These are phyloP conservation scores for Gyromitra esculenta DNA, from an alignment of 2,329 filamentous ascomycete genomes.

Conservation along the genomic window DNA sequence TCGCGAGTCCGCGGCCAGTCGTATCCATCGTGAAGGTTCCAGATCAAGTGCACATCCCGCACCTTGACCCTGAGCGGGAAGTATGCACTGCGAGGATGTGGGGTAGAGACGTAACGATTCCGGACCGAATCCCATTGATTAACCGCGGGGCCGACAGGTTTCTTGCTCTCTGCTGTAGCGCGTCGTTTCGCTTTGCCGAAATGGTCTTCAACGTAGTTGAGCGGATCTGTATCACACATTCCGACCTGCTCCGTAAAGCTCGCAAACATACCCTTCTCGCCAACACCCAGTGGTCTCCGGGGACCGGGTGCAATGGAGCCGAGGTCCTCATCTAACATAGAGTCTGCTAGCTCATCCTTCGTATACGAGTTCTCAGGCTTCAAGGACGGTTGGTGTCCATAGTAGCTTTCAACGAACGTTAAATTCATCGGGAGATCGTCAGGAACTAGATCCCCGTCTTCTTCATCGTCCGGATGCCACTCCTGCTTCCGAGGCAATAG, in stretches of 20 bases:
- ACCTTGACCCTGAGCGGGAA: conserved; percentile 78
- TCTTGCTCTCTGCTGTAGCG: conserved; percentile 19
- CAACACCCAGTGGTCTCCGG: conserved; percentile 55
- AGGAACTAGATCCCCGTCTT: conserved; percentile 61
- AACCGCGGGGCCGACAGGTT: conserved; percentile 9
- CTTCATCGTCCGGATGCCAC: conserved; percentile 61
- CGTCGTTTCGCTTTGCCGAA: conserved; percentile 67
- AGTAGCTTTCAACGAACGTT: conserved; percentile 68
- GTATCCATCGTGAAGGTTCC: conserved; percentile 97
- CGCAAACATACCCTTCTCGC: conserved; percentile 62
- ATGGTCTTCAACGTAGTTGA: conserved; percentile 80
- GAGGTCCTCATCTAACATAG: conserved; percentile 60
- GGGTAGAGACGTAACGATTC: conserved; percentile 40
- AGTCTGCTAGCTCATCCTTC: conserved; percentile 62
- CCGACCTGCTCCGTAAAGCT: conserved; percentile 67
- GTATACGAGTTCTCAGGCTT: conserved; percentile 58
- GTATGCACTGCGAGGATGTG: conserved; percentile 31
- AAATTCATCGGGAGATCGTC: conserved; percentile 61
- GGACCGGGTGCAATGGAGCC: conserved; percentile 55
- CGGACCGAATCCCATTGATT: conserved; percentile 46
- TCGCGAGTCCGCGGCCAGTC: conserved; percentile 92
- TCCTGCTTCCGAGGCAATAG: conserved; percentile 57
- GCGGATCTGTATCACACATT: conserved; percentile 69
- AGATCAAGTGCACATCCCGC: conserved; percentile 90
- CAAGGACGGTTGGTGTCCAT: conserved; percentile 60